Percentiles rank a stretch among this genome's conserved stretches.
Evolutionary conservation across 495 filamentous ascomycete genomes (phyloP).

Genomic region (Polyplosphaeria fusca): DNA sequence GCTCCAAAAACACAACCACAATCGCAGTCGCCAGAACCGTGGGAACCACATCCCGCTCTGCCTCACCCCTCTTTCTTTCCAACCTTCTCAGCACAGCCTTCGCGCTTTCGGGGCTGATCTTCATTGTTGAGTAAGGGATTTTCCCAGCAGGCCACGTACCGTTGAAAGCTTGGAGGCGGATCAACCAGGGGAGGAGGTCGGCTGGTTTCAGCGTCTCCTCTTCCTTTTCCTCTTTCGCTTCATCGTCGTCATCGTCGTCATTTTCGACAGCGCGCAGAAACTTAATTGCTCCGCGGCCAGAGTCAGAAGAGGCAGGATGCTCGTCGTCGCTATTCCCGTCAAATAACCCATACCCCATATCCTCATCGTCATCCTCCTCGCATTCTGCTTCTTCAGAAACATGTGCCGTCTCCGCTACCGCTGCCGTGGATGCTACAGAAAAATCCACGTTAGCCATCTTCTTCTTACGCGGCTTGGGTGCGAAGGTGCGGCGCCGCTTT

Average conservation of each 20-base stretch:
- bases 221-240: neutral
- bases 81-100: neutral
- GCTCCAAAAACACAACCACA: conserved; percentile 50
- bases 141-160: conserved; percentile 46
- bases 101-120: conserved; percentile 12
- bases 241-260: conserved; percentile 2
- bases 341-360: conserved; percentile 8
- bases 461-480: neutral
- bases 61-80: neutral
- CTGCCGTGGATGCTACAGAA: neutral
- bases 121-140: conserved; percentile 28
- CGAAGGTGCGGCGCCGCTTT: neutral
- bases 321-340: neutral
- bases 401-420: neutral
- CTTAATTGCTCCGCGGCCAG: neutral
- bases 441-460: neutral
- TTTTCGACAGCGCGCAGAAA: neutral
- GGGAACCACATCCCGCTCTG: conserved; percentile 1
- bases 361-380: conserved; percentile 11
- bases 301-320: neutral
- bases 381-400: neutral
- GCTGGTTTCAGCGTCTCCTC: neutral
- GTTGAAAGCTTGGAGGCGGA: conserved; percentile 49
- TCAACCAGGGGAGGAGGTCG: conserved; percentile 36
- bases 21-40: conserved; percentile 48